Percentiles rank a stretch among this genome's conserved stretches.
These are phyloP conservation scores for Ustulina deusta DNA, from an alignment of 2,329 filamentous ascomycete species.

Conservation along the genomic window DNA sequence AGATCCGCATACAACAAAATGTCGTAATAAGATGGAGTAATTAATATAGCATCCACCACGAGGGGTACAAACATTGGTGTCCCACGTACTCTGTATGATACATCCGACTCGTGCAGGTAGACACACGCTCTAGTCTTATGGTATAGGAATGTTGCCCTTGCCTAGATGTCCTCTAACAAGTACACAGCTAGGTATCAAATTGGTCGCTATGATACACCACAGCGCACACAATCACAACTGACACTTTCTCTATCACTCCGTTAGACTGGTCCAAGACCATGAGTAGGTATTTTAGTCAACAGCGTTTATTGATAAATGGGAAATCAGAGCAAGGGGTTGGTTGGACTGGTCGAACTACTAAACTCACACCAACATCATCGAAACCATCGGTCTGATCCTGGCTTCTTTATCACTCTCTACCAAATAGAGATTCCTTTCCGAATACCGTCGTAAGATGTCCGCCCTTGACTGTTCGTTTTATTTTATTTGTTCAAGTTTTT, in stretches of 20 bases:
- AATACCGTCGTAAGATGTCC: not conserved
- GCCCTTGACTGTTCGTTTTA: not conserved
- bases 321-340: not conserved
- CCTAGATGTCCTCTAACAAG: not conserved
- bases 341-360: not conserved
- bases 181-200: too few species aligned
- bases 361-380: not conserved
- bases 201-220: too few species aligned
- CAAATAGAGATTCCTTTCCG: not conserved
- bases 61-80: too few species aligned
- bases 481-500: not conserved
- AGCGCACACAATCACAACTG: not conserved
- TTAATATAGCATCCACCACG: too few species aligned
- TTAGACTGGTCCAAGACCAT: not conserved
- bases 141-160: not conserved
- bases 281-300: too few species aligned
- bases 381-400: not conserved
- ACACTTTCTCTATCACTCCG: not conserved
- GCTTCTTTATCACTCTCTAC: not conserved
- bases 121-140: too few species aligned
- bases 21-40: too few species aligned
- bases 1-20: too few species aligned
- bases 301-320: too few species aligned
- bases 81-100: too few species aligned
- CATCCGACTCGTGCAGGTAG: too few species aligned